A percentile compares a stretch with the other conserved stretches of the same genome.
phyloP scores from a whole-genome alignment of 2,329 filamentous ascomycete genomes.

The Trichoderma cornu-damae region DNA sequence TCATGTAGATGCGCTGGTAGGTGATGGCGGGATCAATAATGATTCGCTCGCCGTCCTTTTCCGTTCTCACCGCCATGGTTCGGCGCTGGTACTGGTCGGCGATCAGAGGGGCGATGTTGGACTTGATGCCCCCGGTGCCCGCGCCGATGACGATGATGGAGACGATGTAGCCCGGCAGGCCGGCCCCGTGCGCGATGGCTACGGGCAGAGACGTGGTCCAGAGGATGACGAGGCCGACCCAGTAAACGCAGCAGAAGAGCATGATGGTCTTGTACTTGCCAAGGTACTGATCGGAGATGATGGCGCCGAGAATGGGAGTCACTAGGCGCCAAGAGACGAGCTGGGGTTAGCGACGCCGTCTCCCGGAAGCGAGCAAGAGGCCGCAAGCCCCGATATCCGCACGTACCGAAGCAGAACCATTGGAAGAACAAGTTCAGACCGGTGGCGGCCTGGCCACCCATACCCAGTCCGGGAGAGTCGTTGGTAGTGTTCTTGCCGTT shows the following conservation, averaged over 20 bases:
- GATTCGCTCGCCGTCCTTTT: constrained; percentile 51
- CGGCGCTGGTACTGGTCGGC: constrained; percentile 61
- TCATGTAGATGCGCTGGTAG: constrained; percentile 64
- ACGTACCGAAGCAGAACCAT: constrained; percentile 42
- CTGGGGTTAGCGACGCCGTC: not conserved
- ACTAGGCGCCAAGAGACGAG: constrained; percentile 22
- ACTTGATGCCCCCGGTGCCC: constrained; percentile 65
- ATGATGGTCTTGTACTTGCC: constrained; percentile 60
- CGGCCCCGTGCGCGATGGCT: constrained; percentile 34
- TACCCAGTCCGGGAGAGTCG: constrained; percentile 47
- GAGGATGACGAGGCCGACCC: constrained; percentile 51
- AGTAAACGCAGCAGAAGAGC: constrained; percentile 53
- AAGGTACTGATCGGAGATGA: constrained; percentile 53
- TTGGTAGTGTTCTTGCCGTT: constrained; percentile 32
- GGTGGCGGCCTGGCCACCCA: constrained; percentile 52
- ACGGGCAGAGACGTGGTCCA: constrained; percentile 45
- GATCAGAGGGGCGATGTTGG: constrained; percentile 55
- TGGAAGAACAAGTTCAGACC: constrained; percentile 53
- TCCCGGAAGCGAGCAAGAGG: not conserved
- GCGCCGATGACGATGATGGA: constrained; percentile 59
- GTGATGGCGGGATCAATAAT: constrained; percentile 63
- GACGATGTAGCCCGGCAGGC: constrained; percentile 48
- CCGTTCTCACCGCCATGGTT: constrained; percentile 45
- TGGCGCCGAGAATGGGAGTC: constrained; percentile 46
- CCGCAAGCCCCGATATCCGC: not conserved